Evolutionary conservation across 306 rosid genomes (phyloP).

Genomic region (Potentilla sterilis): DNA sequence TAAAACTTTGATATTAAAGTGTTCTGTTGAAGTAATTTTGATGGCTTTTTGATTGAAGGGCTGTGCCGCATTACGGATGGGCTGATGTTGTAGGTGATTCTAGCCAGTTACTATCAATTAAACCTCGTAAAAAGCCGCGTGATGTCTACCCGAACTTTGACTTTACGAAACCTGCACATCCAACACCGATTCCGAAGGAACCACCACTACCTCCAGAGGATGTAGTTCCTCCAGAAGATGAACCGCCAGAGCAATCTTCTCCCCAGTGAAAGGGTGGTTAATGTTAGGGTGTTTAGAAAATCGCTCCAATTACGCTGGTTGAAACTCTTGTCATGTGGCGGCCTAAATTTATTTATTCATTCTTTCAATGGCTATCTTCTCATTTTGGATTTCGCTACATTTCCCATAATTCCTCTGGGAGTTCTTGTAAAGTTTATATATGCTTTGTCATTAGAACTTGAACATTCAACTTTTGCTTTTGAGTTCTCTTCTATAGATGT

Average conservation of each 20-base stretch:
- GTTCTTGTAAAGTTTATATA: neutral
- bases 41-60: constrained; percentile 46
- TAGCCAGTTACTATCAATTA: constrained; percentile 77
- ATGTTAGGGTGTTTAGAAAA: constrained; percentile 24
- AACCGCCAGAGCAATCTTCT: constrained; percentile 48
- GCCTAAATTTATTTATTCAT: constrained; percentile 63
- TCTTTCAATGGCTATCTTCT: constrained; percentile 41
- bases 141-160: constrained; percentile 74
- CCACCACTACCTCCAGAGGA: constrained; percentile 48
- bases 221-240: constrained; percentile 24
- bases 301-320: constrained; percentile 20
- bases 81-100: constrained; percentile 95
- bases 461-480: neutral
- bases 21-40: constrained; percentile 9
- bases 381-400: neutral
- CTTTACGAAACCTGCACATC: constrained; percentile 42
- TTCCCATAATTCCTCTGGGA: neutral
- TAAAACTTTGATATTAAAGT: neutral
- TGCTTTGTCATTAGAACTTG: neutral
- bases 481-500: neutral
- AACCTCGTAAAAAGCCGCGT: constrained; percentile 76
- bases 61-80: constrained; percentile 98
- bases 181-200: constrained; percentile 29
- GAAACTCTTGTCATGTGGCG: constrained; percentile 28
- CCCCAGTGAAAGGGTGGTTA: constrained; percentile 36